Evolutionary conservation across 805 yeast species (phyloP).

Genomic region (Wickerhamomyces mucosus): DNA sequence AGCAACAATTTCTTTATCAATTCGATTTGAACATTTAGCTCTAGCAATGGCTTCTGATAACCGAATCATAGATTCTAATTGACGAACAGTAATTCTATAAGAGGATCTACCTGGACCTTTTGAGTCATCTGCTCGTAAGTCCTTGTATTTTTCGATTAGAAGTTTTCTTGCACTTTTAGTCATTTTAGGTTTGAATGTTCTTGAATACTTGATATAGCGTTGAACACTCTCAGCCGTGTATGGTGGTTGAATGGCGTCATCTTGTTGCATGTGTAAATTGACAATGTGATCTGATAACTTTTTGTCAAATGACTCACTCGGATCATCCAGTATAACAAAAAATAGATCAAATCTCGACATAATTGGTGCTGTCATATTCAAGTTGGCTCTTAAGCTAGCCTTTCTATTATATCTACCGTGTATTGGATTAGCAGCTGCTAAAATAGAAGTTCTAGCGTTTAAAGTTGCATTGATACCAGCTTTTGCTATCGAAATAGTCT

Average conservation of each 20-base stretch:
- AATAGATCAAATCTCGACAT: conserved; percentile 97
- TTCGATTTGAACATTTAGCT: conserved; percentile 62
- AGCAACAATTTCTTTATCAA: conserved; percentile 80
- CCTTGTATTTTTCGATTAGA: conserved; percentile 73
- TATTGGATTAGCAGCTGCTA: conserved; percentile 98
- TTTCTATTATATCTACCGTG: conserved; percentile 95
- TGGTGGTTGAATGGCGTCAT: conserved; percentile 84
- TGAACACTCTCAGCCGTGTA: conserved; percentile 80
- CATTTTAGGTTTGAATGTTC: conserved; percentile 86
- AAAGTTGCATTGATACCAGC: conserved; percentile 98
- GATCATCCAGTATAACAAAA: conserved; percentile 89
- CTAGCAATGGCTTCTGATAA: conserved; percentile 94
- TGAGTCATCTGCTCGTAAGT: conserved; percentile 81
- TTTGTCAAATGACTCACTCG: conserved; percentile 84
- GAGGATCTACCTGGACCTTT: conserved; percentile 80
- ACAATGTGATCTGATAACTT: conserved; percentile 90
- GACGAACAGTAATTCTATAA: conserved; percentile 94
- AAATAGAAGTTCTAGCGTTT: conserved; percentile 90
- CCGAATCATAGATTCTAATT: conserved; percentile 87
- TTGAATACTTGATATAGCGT: conserved; percentile 84
- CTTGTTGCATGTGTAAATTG: conserved; percentile 82
- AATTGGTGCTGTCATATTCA: conserved; percentile 95
- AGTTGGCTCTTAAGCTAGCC: conserved; percentile 70
- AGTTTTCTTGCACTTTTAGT: conserved; percentile 70
- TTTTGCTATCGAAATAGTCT: conserved; percentile 95